Evolutionary conservation across 345 rosid genomes (phyloP), one percentile per base, ranked within the genome.

Genomic region (Brassica cretica): DNA sequence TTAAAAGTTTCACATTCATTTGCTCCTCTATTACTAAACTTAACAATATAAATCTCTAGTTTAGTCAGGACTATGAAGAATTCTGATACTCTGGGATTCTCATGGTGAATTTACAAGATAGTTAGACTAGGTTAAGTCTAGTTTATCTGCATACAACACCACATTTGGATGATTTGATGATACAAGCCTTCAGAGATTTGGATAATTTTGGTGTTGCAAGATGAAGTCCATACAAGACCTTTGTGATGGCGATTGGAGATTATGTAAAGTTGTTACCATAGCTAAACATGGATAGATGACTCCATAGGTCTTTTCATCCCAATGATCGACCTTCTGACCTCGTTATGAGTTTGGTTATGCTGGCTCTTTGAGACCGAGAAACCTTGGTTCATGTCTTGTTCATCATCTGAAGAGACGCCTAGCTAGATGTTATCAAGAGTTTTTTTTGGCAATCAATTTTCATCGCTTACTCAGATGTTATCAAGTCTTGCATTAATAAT

Each of bases 221-320:
- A 78, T 60, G 69, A 33, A 8, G 74, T 25, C 29, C 3, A 25
- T 25, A 3, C 29, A 25, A 25, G 29, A 25, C 29, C 29, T 25
- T 25, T 25, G 29, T 25, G 29, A 25, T 25, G 29, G 29, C 29
- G 2, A 25, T 25, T 25, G 29, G 29, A 25, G 68, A 51, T 51
- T 55, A 61, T 58, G 46, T 18, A 37, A 58, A 9, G 32, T n/a
- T 61, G 39, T 64, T 8, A 37, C 15, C 59, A 64, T 64, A 77
- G 39, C 21, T 46, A 72, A 49, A 19, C 77, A 62, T 55, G 35
- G 58, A 76, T 35, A 69, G 74, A 78, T 51, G 79, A 76, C 63
- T 74, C 77, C 37, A 84, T 77, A 37, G 86, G 82, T 68, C 92
- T 88, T 81, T 87, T 84, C 89, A 83, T 86, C 68, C 90, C 94